Evolutionary conservation across 805 yeast genomes (phyloP).

Genomic region (Cyberlindnera xylosilytica): DNA sequence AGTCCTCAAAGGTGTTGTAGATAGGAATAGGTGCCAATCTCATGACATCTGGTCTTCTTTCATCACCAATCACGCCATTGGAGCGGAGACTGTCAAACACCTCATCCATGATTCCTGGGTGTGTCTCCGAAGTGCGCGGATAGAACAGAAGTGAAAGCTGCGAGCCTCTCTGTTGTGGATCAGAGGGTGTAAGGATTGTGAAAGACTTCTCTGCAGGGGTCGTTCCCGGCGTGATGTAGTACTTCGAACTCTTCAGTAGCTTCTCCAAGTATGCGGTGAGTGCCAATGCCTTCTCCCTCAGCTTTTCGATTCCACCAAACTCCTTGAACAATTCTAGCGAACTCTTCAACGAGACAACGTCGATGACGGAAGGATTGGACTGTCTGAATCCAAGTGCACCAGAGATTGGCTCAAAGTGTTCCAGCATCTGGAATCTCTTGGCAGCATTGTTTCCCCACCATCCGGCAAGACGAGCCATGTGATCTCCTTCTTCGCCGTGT

Average conservation of each 20-base stretch:
- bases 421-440: constrained; percentile 77
- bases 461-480: constrained; percentile 77
- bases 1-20: constrained; percentile 71
- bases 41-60: constrained; percentile 86
- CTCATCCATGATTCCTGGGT: constrained; percentile 55
- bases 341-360: constrained; percentile 68
- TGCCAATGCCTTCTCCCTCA: constrained; percentile 53
- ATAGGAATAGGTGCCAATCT: constrained; percentile 85
- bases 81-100: constrained; percentile 48
- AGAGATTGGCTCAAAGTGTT: constrained; percentile 71
- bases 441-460: constrained; percentile 92
- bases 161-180: constrained; percentile 61
- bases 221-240: constrained; percentile 31
- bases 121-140: constrained; percentile 38
- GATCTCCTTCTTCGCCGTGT: constrained; percentile 27
- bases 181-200: constrained; percentile 71
- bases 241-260: constrained; percentile 43
- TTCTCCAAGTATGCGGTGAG: constrained; percentile 57
- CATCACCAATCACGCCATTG: constrained; percentile 77
- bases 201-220: constrained; percentile 33
- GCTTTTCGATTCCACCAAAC: constrained; percentile 56
- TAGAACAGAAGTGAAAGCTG: constrained; percentile 76
- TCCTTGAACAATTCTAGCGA: constrained; percentile 57
- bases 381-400: constrained; percentile 88
- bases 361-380: constrained; percentile 86